phyloP scores from a whole-genome alignment of 805 yeast genomes.

The Sugiyamaella floridensis region DNA sequence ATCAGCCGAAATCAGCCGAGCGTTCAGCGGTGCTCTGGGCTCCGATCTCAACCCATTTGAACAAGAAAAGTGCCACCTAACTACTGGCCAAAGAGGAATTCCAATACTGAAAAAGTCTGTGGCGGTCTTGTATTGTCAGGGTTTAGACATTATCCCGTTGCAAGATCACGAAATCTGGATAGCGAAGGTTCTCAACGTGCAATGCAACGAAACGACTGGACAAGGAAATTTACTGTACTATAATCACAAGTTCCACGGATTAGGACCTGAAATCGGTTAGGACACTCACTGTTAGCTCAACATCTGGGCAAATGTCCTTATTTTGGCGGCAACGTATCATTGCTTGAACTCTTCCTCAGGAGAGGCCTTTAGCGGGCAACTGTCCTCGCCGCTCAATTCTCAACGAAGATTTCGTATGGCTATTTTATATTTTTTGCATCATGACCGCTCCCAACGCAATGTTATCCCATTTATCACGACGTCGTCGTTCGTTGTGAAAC shows the following conservation, averaged over 20 bases:
- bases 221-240: conserved; percentile 20
- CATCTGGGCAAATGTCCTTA: no score
- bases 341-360: no score
- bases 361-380: no score
- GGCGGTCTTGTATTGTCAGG: conserved; percentile 26
- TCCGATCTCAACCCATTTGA: conserved; percentile 31
- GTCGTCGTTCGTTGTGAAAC: no score
- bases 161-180: conserved; percentile 92
- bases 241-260: conserved; percentile 20
- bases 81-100: conserved; percentile 12
- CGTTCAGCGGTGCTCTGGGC: conserved; percentile 53
- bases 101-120: conserved; percentile 24
- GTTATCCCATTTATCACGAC: no score
- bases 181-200: conserved; percentile 49
- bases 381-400: no score
- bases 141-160: conserved; percentile 32
- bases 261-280: conserved; percentile 34
- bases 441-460: no score
- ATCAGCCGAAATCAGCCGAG: conserved; percentile 54
- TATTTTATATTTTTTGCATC: no score
- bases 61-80: conserved; percentile 20
- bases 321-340: no score
- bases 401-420: no score
- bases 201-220: conserved; percentile 24
- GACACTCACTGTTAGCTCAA: background rate